Conservation (phyloP, 805 yeast genomes). For the Schwanniomyces vanrijiae region DNA sequence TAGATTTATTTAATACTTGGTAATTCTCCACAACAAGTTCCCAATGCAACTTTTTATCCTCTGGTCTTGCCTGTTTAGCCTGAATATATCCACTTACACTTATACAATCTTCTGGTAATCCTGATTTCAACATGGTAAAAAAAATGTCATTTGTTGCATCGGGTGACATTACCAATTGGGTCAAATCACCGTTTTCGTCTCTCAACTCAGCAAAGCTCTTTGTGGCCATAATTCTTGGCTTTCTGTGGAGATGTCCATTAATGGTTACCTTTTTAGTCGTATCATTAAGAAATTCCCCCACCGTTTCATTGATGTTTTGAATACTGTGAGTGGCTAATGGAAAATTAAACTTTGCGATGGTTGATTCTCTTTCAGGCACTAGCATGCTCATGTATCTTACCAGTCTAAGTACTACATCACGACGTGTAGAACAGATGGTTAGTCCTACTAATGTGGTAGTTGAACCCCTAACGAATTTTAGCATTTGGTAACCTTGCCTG, state of each 20-base stretch:
- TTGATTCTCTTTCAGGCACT: conserved; percentile 18
- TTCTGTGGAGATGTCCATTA: conserved; percentile 82
- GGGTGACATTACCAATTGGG: conserved; percentile 49
- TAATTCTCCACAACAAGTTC: conserved; percentile 58
- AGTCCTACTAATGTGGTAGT: background rate
- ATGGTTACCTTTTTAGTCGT: conserved; percentile 40
- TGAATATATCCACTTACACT: conserved; percentile 59
- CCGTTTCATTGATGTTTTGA: conserved; percentile 7
- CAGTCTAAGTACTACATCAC: background rate
- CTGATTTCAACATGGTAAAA: conserved; percentile 41
- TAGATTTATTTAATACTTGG: conserved; percentile 62
- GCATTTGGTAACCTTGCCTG: background rate
- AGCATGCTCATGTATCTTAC: background rate
- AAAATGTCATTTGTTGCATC: conserved; percentile 42
- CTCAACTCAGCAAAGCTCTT: conserved; percentile 74
- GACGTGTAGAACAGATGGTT: background rate
- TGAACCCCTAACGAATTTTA: background rate
- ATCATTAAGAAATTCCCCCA: conserved; percentile 10
- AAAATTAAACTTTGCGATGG: conserved; percentile 33
- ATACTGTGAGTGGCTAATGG: conserved; percentile 34
- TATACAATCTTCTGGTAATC: conserved; percentile 71
- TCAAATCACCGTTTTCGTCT: conserved; percentile 65
- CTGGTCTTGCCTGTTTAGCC: conserved; percentile 25
- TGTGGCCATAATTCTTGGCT: conserved; percentile 70
- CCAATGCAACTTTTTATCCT: conserved; percentile 31